phyloP scores from a whole-genome alignment of 768 basidiomycete species.

The Lepiota subincarnata region DNA sequence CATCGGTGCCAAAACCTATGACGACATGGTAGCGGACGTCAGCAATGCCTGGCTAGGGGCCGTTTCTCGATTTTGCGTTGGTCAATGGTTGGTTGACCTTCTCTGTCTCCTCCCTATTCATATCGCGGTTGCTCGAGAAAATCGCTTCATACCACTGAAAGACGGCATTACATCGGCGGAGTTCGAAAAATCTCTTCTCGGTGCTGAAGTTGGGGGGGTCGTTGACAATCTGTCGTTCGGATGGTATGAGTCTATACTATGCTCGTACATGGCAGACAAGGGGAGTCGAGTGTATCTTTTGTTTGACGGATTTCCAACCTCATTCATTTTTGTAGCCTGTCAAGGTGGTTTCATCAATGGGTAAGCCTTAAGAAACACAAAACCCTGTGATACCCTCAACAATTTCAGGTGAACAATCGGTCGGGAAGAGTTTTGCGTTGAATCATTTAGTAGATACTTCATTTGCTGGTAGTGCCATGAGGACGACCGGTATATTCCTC shows the following conservation, averaged over 20 bases:
- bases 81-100: slow-evolving; percentile 61
- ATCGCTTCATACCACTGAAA: slow-evolving; percentile 57
- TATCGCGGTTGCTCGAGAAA: slow-evolving; percentile 54
- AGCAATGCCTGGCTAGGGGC: neutral
- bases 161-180: slow-evolving; percentile 47
- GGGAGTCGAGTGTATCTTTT: slow-evolving; percentile 21
- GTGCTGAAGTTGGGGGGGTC: slow-evolving; percentile 55
- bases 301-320: neutral
- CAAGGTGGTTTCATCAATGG: slow-evolving; percentile 65
- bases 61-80: slow-evolving; percentile 37
- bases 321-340: slow-evolving; percentile 39
- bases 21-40: neutral
- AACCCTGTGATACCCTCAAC: neutral
- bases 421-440: slow-evolving; percentile 56
- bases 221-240: slow-evolving; percentile 54
- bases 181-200: slow-evolving; percentile 49
- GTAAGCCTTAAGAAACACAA: slow-evolving; percentile 19
- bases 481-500: slow-evolving; percentile 41
- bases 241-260: slow-evolving; percentile 64
- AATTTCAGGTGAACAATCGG: slow-evolving; percentile 51
- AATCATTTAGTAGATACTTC: slow-evolving; percentile 63
- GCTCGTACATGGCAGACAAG: slow-evolving; percentile 58
- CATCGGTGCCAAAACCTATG: slow-evolving; percentile 20
- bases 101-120: slow-evolving; percentile 64
- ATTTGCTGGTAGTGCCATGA: slow-evolving; percentile 62